Evolutionary conservation across 208 protist species (phyloP).

Genomic region (Trypanosoma platydactyli): DNA sequence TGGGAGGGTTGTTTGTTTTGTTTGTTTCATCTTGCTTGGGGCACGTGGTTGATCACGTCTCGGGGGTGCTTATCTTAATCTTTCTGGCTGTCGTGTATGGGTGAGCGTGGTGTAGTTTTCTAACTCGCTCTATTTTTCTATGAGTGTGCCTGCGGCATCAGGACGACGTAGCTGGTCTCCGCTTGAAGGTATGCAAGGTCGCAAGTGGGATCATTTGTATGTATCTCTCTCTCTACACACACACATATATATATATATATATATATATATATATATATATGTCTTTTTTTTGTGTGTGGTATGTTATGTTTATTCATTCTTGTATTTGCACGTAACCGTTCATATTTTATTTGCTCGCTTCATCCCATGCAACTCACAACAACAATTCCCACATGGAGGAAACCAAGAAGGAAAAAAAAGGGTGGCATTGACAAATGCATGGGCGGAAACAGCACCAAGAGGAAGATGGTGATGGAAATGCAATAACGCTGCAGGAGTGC

Average conservation of each 20-base stretch:
- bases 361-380: background rate
- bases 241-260: too few species aligned
- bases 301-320: background rate
- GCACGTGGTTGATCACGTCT: too few species aligned
- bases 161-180: too few species aligned
- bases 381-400: background rate
- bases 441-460: background rate
- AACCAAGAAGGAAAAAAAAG: slow-evolving; percentile 6
- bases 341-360: slow-evolving; percentile 16
- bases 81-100: too few species aligned
- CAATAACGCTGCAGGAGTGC: slow-evolving; percentile 28
- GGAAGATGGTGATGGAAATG: slow-evolving; percentile 31
- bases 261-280: too few species aligned
- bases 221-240: too few species aligned
- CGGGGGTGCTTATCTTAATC: too few species aligned
- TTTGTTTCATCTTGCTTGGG: too few species aligned
- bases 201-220: too few species aligned
- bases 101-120: too few species aligned
- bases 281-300: background rate
- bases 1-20: too few species aligned
- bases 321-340: slow-evolving; percentile 1
- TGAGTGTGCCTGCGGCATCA: background rate
- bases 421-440: background rate
- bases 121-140: background rate
- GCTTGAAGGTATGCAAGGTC: too few species aligned